Base-by-base conservation (phyloP, 768 basidiomycete genomes). In the Suillus clintonianus region DNA sequence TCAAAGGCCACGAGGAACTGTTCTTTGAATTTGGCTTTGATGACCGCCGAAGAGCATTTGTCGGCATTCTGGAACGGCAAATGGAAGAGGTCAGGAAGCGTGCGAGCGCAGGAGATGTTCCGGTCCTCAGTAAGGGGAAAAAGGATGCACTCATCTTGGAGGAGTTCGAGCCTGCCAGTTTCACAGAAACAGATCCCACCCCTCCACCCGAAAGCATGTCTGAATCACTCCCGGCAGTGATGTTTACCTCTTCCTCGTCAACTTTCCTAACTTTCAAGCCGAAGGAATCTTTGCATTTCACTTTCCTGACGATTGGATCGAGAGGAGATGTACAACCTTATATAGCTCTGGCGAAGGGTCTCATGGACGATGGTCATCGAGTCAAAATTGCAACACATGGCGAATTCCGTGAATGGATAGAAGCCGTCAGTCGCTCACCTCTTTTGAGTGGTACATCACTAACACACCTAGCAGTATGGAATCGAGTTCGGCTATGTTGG, bases 301-400 rank as follows among this genome's bases (percentile, higher is more conserved):
- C 97, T 0, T 95, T 97, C 78, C 78, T 99, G 65, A 98, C 97
- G 1, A 97, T 99, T 68, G 97, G 97, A 7, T 95, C 94, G 24
- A 85, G 97, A 58, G 97, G 97, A 59, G 97, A 99, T 74, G 97
- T 99, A 10, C 97, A 99, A 76, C 97, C 97, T 13, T 99, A 99
- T 73, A 99, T 99, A 69, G 90, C 97, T 2, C 82, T 99, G 10
- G 92, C 93, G 27, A 97, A 96, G 75, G 96, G 95, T 0, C 78
- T 97, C 30, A 89, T 93, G 77, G 86, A 88, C 6, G 93, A 97
- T 74, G 97, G 97, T 0, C 97, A 99, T 76, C 84, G 79, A 47
- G 90, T 89, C 63, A 88, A 88, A 67, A 99, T 99, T 65, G 97
- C 97, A 4, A 96, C 95, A 10, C 97, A 99, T 69, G 91, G 89